Base-by-base conservation (phyloP, 345 rosid species). In the Zanthoxylum bungeanum region DNA sequence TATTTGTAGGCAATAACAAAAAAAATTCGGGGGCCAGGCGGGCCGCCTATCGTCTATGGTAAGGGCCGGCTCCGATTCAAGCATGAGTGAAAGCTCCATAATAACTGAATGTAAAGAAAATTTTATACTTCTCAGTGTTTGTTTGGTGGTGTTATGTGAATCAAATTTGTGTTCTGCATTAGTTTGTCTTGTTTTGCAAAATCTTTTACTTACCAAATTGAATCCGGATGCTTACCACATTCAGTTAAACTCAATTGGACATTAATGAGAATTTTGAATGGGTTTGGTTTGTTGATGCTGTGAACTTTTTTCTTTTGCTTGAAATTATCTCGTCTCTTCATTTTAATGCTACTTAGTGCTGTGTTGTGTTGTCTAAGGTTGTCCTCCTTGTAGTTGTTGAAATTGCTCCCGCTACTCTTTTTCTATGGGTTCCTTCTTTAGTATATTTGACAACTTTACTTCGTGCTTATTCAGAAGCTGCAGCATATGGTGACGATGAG, bases 381-480 rank as follows among this genome's bases (percentile, higher is more conserved):
- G 24, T 46, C 14, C 55, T 60, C 19, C 33, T 64, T 56, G 12
- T 50, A 21, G 2, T 30, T 30, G 25, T 66, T 50, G 14, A 30
- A 1, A 9, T 21, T 66, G 69, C 44, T 25, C 19, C 49, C 0
- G 25, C 10, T 19, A 33, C 10, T n/a, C 34, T 40, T 51, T 34
- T 12, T 50, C 11, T 53, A 25, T 52, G 33, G 46, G 30, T 50
- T 24, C 30, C 25, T 69, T 69, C 5, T 47, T 57, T 24, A 57
- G 0, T 58, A 37, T 66, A 19, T 61, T 63, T 83, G 75, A 78
- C 68, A 36, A 53, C 37, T 21, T 36, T 62, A 17, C 53, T 37
- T 49, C 62, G 69, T 64, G 42, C 56, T 67, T 78, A 65, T 68
- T 60, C 93, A 93, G 98, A 93, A 77, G 97, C 97, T 79, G 86